Percentiles rank a stretch among this genome's conserved stretches.
phyloP scores from a whole-genome alignment of 2,329 filamentous ascomycete genomes.

The Fusarium sp. region DNA sequence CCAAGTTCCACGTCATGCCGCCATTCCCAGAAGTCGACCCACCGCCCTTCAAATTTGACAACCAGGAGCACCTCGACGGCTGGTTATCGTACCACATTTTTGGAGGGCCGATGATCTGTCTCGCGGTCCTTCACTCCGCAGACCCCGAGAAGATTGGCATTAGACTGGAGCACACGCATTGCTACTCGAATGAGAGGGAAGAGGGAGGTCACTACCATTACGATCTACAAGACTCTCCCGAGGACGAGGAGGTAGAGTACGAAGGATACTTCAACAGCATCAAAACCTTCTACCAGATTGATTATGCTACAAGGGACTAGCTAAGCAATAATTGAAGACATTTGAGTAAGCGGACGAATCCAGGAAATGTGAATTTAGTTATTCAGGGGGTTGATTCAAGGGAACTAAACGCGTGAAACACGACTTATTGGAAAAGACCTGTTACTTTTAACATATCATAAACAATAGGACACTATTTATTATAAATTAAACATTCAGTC shows the following conservation, averaged over 20 bases:
- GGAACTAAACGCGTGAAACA: no score
- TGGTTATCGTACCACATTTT: slow-evolving; percentile 54
- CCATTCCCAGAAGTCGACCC: slow-evolving; percentile 49
- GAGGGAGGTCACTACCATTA: slow-evolving; percentile 57
- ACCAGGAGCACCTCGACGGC: slow-evolving; percentile 40
- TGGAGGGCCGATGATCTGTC: slow-evolving; percentile 49
- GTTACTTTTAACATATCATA: no score
- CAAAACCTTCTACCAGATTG: no score
- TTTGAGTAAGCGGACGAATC: no score
- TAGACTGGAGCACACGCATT: slow-evolving; percentile 58
- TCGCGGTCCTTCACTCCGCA: slow-evolving; percentile 53
- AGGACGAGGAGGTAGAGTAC: slow-evolving; percentile 51
- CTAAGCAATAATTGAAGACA: no score
- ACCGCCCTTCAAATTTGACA: slow-evolving; percentile 43
- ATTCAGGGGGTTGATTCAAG: no score
- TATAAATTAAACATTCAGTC: no score
- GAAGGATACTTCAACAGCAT: slow-evolving; percentile 55
- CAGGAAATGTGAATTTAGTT: no score
- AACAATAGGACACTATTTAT: no score
- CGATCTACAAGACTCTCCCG: slow-evolving; percentile 43
- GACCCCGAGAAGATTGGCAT: slow-evolving; percentile 50
- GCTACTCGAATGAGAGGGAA: slow-evolving; percentile 46
- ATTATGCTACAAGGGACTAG: no score
- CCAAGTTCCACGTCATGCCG: slow-evolving; percentile 55
- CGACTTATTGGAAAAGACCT: no score